Conservation (phyloP, 2,329 filamentous ascomycete genomes). For the Colletotrichum shisoi region DNA sequence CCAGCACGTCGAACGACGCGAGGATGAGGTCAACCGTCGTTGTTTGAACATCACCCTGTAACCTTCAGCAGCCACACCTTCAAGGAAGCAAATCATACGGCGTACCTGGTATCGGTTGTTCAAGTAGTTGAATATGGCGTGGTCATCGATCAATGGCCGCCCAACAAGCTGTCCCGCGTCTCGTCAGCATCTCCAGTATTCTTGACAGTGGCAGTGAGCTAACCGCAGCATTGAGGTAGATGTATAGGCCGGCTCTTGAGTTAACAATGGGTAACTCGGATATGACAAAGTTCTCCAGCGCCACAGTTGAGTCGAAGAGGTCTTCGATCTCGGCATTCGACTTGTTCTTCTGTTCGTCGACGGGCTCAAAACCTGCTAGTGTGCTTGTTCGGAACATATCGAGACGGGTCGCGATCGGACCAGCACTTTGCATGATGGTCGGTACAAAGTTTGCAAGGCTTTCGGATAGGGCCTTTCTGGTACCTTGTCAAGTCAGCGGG, state of each 20-base stretch:
- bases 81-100: too few relatives aligned
- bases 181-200: slow-evolving; percentile 42
- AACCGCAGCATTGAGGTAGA: slow-evolving; percentile 84
- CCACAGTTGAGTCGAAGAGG: slow-evolving; percentile 64
- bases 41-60: slow-evolving; percentile 77
- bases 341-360: slow-evolving; percentile 60
- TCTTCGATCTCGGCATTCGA: slow-evolving; percentile 64
- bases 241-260: slow-evolving; percentile 81
- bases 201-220: slow-evolving; percentile 43
- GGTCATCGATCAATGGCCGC: slow-evolving; percentile 83
- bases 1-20: slow-evolving; percentile 87
- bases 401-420: slow-evolving; percentile 62
- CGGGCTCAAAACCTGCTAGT: slow-evolving; percentile 63
- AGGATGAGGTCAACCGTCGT: slow-evolving; percentile 84
- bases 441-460: slow-evolving; percentile 63
- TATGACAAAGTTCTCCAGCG: slow-evolving; percentile 62
- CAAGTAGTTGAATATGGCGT: slow-evolving; percentile 78
- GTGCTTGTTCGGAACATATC: slow-evolving; percentile 67
- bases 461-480: slow-evolving; percentile 59
- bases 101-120: slow-evolving; percentile 82
- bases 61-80: background rate
- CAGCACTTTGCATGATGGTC: slow-evolving; percentile 64
- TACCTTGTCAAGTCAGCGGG: slow-evolving; percentile 46
- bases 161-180: slow-evolving; percentile 72
- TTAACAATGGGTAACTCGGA: slow-evolving; percentile 75